Evolutionary conservation across 2,329 filamentous ascomycete species (phyloP).

Genomic region (Chaetomiaceae sp.): DNA sequence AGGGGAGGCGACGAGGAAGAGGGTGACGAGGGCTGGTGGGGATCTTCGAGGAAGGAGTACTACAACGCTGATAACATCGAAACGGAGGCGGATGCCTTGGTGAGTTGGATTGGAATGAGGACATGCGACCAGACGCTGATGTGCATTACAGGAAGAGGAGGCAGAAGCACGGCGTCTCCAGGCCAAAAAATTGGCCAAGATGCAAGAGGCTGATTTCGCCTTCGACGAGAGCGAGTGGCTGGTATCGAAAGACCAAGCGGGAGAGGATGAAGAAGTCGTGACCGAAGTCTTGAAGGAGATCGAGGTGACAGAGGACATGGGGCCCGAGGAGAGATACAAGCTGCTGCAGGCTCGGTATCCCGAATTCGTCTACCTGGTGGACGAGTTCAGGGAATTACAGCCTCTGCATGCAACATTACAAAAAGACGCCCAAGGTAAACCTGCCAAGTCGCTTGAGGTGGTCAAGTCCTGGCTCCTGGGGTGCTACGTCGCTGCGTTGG

Average conservation of each 20-base stretch:
- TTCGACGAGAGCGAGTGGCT: conserved; percentile 90
- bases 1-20: conserved; percentile 48
- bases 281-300: conserved; percentile 82
- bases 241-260: conserved; percentile 49
- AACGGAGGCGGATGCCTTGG: conserved; percentile 63
- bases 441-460: conserved; percentile 52
- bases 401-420: conserved; percentile 57
- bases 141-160: conserved; percentile 64
- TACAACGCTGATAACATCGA: conserved; percentile 78
- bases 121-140: conserved; percentile 1
- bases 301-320: conserved; percentile 76
- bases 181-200: conserved; percentile 82
- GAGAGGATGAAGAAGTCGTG: conserved; percentile 57
- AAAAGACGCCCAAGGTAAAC: conserved; percentile 50
- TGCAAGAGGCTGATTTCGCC: conserved; percentile 88
- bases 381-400: conserved; percentile 73
- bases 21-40: conserved; percentile 71
- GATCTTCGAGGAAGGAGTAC: conserved; percentile 81
- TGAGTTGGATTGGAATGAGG: conserved; percentile 6
- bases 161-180: conserved; percentile 82
- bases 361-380: conserved; percentile 81
- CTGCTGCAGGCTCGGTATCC: conserved; percentile 80
- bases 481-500: conserved; percentile 79
- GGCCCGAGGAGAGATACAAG: conserved; percentile 66
- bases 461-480: conserved; percentile 77